Base-by-base conservation (phyloP, 768 basidiomycete genomes). In the Kondoa subrosea region DNA sequence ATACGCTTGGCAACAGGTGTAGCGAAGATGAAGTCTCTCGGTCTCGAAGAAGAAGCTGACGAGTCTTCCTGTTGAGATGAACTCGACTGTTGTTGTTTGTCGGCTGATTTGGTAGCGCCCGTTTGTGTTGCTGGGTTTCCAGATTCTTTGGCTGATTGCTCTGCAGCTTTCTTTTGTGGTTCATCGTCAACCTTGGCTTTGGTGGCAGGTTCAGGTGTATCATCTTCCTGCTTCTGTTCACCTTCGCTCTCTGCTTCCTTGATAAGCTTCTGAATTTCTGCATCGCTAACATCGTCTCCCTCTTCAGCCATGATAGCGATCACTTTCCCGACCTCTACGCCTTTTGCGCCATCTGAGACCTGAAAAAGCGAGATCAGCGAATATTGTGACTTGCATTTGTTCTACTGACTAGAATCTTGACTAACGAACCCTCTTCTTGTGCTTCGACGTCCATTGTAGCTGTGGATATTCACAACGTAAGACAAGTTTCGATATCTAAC, bases 381-480 rank as follows among this genome's bases (percentile, higher is more conserved):
- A 4, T 25, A 25, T 4, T 59, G 58, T 25, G 4, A 14, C 56
- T 56, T 56, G 56, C 56, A 25, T 15, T 25, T 15, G 25, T n/a
- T n/a, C n/a, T n/a, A 80, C 89, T 68, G 79, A 91, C 92, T 66
- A 99, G 85, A 73, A 99, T 95, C 83, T 97, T 97, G 64, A 88
- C 92, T 69, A 99, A 80, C 71, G 97, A 79, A 73, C 95, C 95
- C 73, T 99, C 95, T 57, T 97, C 95, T 80, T 92, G 92, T 8
- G 95, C 91, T 80, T 99, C 95, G 34, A 99, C 93, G 80, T 99
- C 95, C 78, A 99, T 97, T 61, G 91, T 92, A 26, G 95, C 74
- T 69, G 66, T n/a, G n/a, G n/a, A n/a, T 27, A 65, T 67, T 57
- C 15, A 17, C 14, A 63, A 32, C 21, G 40, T n/a, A n/a, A n/a